phyloP scores from a whole-genome alignment of 169 alveolate genomes.

The Theileria luwenshuni region DNA sequence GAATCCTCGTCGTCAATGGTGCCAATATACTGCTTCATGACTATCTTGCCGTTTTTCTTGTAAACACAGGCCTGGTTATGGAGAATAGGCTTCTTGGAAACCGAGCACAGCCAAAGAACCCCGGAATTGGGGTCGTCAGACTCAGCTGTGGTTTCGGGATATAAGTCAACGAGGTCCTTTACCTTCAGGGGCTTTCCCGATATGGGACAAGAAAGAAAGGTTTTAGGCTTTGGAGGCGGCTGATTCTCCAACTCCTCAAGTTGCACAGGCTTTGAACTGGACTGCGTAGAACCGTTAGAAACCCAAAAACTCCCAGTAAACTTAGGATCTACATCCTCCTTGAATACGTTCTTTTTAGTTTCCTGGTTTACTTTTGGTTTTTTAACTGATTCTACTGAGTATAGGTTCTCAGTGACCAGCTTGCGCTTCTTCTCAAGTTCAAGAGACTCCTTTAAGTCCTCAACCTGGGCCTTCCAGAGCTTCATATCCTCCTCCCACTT shows the following conservation, averaged over 20 bases:
- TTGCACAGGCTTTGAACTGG: background rate
- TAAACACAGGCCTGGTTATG: slow-evolving; percentile 69
- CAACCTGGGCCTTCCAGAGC: slow-evolving; percentile 32
- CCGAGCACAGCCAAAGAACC: slow-evolving; percentile 75
- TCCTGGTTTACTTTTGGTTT: slow-evolving; percentile 13
- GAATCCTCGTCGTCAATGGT: slow-evolving; percentile 20
- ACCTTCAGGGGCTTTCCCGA: slow-evolving; percentile 76
- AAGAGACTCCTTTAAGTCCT: slow-evolving; percentile 39
- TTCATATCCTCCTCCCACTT: slow-evolving; percentile 58
- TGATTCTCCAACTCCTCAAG: slow-evolving; percentile 14
- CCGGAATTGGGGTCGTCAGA: slow-evolving; percentile 38
- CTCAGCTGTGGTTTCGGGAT: slow-evolving; percentile 69
- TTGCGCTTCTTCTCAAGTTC: slow-evolving; percentile 47
- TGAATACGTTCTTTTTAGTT: background rate
- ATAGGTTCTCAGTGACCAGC: slow-evolving; percentile 35
- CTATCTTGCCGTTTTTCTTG: slow-evolving; percentile 73
- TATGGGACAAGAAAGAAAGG: slow-evolving; percentile 76
- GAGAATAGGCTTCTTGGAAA: slow-evolving; percentile 72
- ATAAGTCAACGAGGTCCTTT: slow-evolving; percentile 74
- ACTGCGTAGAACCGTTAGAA: background rate
- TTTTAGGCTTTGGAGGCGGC: slow-evolving; percentile 47
- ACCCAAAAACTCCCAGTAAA: slow-evolving; percentile 52
- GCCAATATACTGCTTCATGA: slow-evolving; percentile 55
- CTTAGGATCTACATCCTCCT: slow-evolving; percentile 2
- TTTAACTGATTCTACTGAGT: slow-evolving; percentile 36